Percentiles rank a stretch among this genome's conserved stretches.
These are phyloP conservation scores for Sporothrix brasiliensis DNA, from an alignment of 2,329 filamentous ascomycete genomes.

Conservation along the genomic window DNA sequence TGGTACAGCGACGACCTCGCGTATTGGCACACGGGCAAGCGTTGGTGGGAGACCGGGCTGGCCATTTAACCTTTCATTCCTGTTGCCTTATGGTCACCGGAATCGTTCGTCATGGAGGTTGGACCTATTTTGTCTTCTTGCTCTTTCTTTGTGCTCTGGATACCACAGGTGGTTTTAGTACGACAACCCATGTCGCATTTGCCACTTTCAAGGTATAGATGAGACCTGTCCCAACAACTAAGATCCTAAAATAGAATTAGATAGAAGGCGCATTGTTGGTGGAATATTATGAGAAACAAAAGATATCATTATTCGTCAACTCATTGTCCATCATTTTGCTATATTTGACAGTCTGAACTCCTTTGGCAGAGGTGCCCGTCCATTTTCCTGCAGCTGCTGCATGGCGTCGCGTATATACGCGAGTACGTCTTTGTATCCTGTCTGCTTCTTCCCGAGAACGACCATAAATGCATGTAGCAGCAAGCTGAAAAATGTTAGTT, in stretches of 20 bases:
- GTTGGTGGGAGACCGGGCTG: slow-evolving; percentile 62
- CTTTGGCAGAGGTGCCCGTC: slow-evolving; percentile 32
- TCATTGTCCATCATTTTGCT: background rate
- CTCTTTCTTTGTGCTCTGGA: background rate
- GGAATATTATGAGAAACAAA: background rate
- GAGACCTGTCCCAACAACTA: background rate
- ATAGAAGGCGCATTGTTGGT: background rate
- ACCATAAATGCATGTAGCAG: slow-evolving; percentile 69
- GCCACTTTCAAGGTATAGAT: background rate
- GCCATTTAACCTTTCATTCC: slow-evolving; percentile 38
- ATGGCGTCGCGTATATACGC: slow-evolving; percentile 65
- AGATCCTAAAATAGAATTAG: slow-evolving; percentile 3
- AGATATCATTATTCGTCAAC: background rate
- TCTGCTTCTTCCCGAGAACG: slow-evolving; percentile 72
- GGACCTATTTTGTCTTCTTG: background rate
- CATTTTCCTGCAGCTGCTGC: slow-evolving; percentile 42
- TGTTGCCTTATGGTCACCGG: background rate
- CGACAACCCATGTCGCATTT: background rate
- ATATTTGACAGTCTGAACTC: background rate
- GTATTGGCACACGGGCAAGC: slow-evolving; percentile 59
- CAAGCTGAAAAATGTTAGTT: slow-evolving; percentile 54
- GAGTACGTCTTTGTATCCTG: slow-evolving; percentile 65
- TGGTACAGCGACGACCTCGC: slow-evolving; percentile 61
- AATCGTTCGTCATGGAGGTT: background rate
- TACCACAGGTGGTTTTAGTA: background rate